Percentiles rank a stretch among this genome's conserved stretches.
These are phyloP conservation scores for Cercospora berteroae DNA, from an alignment of 2,329 filamentous ascomycete genomes.

Conservation along the genomic window DNA sequence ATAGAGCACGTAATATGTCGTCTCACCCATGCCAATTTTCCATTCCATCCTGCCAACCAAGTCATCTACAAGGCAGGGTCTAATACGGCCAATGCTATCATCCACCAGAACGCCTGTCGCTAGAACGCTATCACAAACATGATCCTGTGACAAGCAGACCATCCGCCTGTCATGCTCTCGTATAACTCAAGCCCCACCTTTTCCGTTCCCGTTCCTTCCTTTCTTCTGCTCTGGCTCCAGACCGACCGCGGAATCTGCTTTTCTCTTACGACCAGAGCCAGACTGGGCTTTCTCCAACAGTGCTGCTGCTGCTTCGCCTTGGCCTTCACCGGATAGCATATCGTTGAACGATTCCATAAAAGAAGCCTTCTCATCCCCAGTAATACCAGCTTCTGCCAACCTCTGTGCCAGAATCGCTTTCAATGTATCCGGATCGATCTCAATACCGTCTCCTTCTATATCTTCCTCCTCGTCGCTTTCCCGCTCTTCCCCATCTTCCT, in stretches of 20 bases:
- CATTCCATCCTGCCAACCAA: not conserved
- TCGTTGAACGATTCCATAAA: conserved; percentile 46
- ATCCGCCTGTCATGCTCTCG: not conserved
- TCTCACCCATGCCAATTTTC: not conserved
- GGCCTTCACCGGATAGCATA: conserved; percentile 45
- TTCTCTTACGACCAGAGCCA: conserved; percentile 1
- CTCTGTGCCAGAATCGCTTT: conserved; percentile 35
- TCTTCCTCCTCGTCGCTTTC: conserved; percentile 24
- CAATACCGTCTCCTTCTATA: conserved; percentile 23
- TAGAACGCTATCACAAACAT: conserved; percentile 4
- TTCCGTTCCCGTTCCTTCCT: not conserved
- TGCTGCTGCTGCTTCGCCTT: conserved; percentile 44
- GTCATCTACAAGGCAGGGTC: not conserved
- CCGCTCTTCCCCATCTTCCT: conserved; percentile 23
- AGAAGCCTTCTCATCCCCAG: conserved; percentile 44
- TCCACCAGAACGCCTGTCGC: not conserved
- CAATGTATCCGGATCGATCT: conserved; percentile 42
- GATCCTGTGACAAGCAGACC: not conserved
- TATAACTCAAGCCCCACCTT: not conserved
- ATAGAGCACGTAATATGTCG: not conserved
- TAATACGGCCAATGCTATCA: not conserved
- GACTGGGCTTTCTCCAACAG: conserved; percentile 33
- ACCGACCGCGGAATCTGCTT: conserved; percentile 6
- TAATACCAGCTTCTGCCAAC: conserved; percentile 34
- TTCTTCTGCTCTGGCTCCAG: conserved; percentile 5